Conservation (phyloP, 106 monocot genomes). For the Platanthera guangdongensis region DNA sequence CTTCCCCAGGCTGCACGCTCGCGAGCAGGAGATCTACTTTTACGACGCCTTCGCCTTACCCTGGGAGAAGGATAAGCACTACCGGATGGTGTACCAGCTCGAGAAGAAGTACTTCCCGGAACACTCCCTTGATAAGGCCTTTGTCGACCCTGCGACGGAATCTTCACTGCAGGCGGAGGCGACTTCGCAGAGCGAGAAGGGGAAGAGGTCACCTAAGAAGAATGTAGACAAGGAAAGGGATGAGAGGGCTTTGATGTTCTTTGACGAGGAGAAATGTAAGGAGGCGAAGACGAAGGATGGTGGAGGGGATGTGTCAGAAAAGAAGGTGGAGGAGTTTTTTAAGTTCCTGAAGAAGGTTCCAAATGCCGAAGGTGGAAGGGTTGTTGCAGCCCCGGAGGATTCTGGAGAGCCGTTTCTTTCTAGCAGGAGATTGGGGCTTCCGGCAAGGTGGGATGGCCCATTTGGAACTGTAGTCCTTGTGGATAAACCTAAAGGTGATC, state of each 20-base stretch:
- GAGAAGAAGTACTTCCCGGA: conserved; percentile 99
- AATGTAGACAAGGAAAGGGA: conserved; percentile 16
- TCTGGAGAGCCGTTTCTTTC: conserved; percentile 46
- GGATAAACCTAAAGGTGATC: conserved; percentile 94
- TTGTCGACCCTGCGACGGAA: conserved; percentile 32
- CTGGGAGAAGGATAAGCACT: conserved; percentile 99
- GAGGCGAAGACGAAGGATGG: conserved; percentile 13
- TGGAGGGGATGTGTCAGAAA: conserved; percentile 36
- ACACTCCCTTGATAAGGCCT: conserved; percentile 84
- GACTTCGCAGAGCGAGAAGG: conserved; percentile 14
- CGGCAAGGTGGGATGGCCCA: conserved; percentile 78
- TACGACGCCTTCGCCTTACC: conserved; percentile 92
- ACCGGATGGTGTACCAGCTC: conserved; percentile 87
- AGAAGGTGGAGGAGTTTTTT: conserved; percentile 87
- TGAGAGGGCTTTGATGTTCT: conserved; percentile 42
- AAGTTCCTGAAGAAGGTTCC: conserved; percentile 70
- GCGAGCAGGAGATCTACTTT: conserved; percentile 97
- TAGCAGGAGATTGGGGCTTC: conserved; percentile 61
- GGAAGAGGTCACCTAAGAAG: conserved; percentile 17
- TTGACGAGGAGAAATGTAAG: conserved; percentile 16
- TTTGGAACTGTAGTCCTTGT: conserved; percentile 76
- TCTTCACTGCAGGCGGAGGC: conserved; percentile 3
- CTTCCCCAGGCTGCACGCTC: conserved; percentile 72
- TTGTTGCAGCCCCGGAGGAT: neutral
- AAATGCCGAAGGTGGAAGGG: conserved; percentile 3